These are phyloP conservation scores for Pneumocystis oryctolagi DNA, from an alignment of 1,139 yeast species.

Conservation along the genomic window DNA sequence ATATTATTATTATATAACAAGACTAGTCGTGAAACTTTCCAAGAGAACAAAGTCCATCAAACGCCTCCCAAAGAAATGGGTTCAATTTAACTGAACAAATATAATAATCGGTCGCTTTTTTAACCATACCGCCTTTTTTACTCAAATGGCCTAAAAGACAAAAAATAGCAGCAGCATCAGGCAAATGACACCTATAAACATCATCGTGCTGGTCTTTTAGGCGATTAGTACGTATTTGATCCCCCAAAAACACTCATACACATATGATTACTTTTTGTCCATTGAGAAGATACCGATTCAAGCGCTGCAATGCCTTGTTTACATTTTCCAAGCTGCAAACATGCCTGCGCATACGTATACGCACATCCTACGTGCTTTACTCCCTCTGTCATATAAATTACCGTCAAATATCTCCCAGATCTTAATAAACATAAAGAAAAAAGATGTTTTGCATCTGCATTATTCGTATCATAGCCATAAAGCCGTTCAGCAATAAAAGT, in stretches of 20 bases:
- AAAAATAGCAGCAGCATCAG: constrained; percentile 52
- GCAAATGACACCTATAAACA: constrained; percentile 27
- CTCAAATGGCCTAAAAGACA: constrained; percentile 53
- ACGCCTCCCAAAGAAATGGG: constrained; percentile 78
- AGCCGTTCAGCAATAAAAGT: constrained; percentile 70
- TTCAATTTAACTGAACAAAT: constrained; percentile 54
- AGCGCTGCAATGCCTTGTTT: constrained; percentile 53
- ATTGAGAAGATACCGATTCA: constrained; percentile 17
- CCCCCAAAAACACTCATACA: constrained; percentile 5
- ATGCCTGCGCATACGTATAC: constrained; percentile 52
- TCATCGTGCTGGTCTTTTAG: constrained; percentile 12
- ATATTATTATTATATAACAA: not conserved
- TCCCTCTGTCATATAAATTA: constrained; percentile 36
- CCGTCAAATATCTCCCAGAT: constrained; percentile 43
- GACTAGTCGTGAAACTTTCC: constrained; percentile 29
- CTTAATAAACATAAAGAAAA: constrained; percentile 49
- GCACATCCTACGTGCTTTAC: constrained; percentile 53
- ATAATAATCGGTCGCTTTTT: constrained; percentile 52
- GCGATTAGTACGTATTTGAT: not conserved
- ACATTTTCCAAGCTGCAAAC: constrained; percentile 40
- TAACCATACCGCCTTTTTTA: constrained; percentile 43
- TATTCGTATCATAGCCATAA: constrained; percentile 38
- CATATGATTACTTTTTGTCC: constrained; percentile 16
- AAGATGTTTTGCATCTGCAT: constrained; percentile 45
- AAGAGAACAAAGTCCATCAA: constrained; percentile 56